Evolutionary conservation across 2,329 filamentous ascomycete genomes (phyloP), one percentile per base, ranked within the genome.

Genomic region (Didymella pomorum): DNA sequence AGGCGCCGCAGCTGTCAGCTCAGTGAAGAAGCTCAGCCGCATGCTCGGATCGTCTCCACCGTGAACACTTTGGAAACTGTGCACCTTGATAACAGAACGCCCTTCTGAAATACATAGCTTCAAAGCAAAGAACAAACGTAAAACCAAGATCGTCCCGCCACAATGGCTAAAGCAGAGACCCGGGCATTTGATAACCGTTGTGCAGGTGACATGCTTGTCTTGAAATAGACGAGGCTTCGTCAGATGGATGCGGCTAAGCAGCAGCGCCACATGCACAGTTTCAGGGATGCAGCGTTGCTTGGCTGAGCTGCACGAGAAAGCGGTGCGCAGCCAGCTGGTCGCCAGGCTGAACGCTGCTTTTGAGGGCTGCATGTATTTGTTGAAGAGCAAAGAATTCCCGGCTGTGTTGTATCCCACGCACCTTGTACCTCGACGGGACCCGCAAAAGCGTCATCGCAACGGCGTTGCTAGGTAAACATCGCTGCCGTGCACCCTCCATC

Each of bases 401-500:
- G 54, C 56, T 53, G 59, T 46, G 42, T 23, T 52, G n/a, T n/a
- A n/a, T 52, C 29, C 33, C 37, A 43, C 31, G 41, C 25, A 50
- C 39, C 28, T 46, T 35, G 50, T 50, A 45, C 50, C 43, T 39
- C 18, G 18, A 14, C 45, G 39, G 56, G 56, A 52, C 56, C 56
- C 56, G 56, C 56, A 53, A 23, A 37, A 52, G 20, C 49, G 56
- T 58, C 56, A 58, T 33, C 56, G 52, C 56, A 58, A 62, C 70
- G 47, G 37, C 61, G 71, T 74, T 73, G 70, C 70, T 67, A 62
- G 60, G 70, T 70, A 73, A 74, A 73, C 71, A 71, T 18, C 4
- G 46, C 60, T 57, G 58, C 57, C 35, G 61, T 64, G 58, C 47
- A 62, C 58, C 43, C 56, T 49, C 28, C 6, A 61, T 47, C 64